phyloP scores from a whole-genome alignment of 805 yeast species.

The Kodamaea sagamina region DNA sequence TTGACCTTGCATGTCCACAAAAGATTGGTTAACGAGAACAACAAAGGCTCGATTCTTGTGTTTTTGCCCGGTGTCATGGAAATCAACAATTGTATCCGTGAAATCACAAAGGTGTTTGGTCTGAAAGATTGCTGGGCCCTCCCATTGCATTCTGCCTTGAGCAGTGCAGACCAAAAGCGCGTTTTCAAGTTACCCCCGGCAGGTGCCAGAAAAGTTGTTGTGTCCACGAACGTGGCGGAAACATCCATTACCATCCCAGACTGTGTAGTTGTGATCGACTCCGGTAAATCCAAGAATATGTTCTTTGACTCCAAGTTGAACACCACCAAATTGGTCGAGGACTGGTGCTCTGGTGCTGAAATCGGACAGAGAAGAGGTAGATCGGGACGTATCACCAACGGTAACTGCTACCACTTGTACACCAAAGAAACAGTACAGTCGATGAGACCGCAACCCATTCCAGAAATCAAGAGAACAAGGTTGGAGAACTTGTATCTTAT shows the following conservation, averaged over 20 bases:
- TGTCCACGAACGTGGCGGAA: conserved; percentile 93
- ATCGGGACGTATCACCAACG: conserved; percentile 92
- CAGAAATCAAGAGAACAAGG: conserved; percentile 85
- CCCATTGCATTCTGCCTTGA: conserved; percentile 87
- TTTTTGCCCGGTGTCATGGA: conserved; percentile 93
- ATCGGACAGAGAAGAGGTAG: conserved; percentile 91
- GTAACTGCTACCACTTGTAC: conserved; percentile 79
- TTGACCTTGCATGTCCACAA: conserved; percentile 56
- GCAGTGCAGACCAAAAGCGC: conserved; percentile 76
- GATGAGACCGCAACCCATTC: conserved; percentile 76
- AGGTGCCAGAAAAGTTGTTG: conserved; percentile 73
- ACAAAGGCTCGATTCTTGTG: conserved; percentile 74
- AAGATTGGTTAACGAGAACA: conserved; percentile 41
- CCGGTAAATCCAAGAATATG: conserved; percentile 81
- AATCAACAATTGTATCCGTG: conserved; percentile 64
- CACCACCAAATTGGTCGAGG: conserved; percentile 70
- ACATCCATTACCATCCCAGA: conserved; percentile 96
- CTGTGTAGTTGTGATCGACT: conserved; percentile 86
- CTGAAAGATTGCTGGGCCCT: conserved; percentile 39
- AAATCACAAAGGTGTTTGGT: conserved; percentile 24
- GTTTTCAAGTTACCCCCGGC: conserved; percentile 62
- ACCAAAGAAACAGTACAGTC: conserved; percentile 55
- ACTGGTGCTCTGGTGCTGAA: conserved; percentile 90
- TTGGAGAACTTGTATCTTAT: conserved; percentile 79
- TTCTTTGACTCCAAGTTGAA: conserved; percentile 68